A percentile compares a stretch with the other conserved stretches of the same genome.
Conservation (phyloP, 768 basidiomycete genomes). For the Pleurotus pulmonarius region DNA sequence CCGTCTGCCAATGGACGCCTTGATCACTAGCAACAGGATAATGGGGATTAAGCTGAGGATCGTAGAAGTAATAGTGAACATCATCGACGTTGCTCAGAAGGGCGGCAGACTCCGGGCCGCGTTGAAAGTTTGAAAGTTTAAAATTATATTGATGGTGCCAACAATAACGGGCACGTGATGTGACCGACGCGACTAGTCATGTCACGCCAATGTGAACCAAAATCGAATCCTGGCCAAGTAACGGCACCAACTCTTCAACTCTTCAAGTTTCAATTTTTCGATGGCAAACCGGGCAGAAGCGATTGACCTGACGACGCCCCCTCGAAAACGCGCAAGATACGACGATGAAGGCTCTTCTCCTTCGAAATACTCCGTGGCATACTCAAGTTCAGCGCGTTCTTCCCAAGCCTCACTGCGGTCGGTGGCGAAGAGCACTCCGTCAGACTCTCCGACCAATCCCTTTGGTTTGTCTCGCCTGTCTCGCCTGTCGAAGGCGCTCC, state of each 20-base stretch:
- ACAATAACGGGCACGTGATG: not conserved
- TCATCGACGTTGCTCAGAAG: too few relatives aligned
- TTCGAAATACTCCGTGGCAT: not conserved
- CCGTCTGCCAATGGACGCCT: not conserved
- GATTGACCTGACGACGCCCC: constrained; percentile 4
- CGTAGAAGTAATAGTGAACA: too few relatives aligned
- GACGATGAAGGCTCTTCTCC: not conserved
- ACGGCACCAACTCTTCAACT: not conserved
- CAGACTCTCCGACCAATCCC: constrained; percentile 12
- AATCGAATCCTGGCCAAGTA: not conserved
- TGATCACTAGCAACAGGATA: too few relatives aligned
- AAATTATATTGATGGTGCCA: too few relatives aligned
- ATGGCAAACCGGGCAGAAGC: constrained; percentile 1
- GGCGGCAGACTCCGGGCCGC: too few relatives aligned
- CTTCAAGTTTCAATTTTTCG: not conserved
- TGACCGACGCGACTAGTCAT: not conserved
- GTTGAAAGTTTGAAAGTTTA: too few relatives aligned
- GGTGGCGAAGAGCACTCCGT: constrained; percentile 7
- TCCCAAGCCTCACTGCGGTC: not conserved
- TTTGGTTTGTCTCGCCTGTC: constrained; percentile 8
- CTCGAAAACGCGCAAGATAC: constrained; percentile 1
- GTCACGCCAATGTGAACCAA: not conserved
- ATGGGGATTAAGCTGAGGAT: too few relatives aligned
- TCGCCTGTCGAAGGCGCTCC: constrained; percentile 4
- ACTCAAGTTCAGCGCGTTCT: not conserved